phyloP scores from a whole-genome alignment of 2,329 filamentous ascomycete genomes.

The Dactylonectria macrodidyma region DNA sequence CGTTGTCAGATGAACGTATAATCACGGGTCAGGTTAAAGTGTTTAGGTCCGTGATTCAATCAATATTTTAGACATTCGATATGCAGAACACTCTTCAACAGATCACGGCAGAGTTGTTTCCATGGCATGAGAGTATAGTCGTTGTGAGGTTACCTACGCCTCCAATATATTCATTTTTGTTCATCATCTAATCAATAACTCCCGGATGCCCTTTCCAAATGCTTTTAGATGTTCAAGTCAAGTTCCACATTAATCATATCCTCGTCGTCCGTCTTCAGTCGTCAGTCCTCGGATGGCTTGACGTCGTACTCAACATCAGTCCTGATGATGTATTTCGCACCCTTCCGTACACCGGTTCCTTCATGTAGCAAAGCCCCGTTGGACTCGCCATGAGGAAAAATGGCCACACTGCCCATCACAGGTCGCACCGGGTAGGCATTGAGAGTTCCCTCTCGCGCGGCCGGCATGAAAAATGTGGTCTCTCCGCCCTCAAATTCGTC shows the following conservation, averaged over 20 bases:
- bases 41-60: too few species aligned
- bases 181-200: background rate
- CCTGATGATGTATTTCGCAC: constrained; percentile 78
- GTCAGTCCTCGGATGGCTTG: constrained; percentile 48
- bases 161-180: background rate
- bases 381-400: constrained; percentile 80
- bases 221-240: background rate
- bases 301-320: constrained; percentile 82
- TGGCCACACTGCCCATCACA: constrained; percentile 76
- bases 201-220: background rate
- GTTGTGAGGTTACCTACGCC: too few species aligned
- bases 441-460: constrained; percentile 73
- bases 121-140: too few species aligned
- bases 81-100: too few species aligned
- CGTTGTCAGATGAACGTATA: too few species aligned
- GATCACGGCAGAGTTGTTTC: too few species aligned
- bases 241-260: background rate
- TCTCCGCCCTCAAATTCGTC: constrained; percentile 81
- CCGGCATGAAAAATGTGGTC: constrained; percentile 80
- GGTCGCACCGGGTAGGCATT: constrained; percentile 80
- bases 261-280: too few species aligned
- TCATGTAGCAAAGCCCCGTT: constrained; percentile 77
- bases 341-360: constrained; percentile 78
- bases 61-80: too few species aligned
- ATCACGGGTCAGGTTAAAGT: too few species aligned